Evolutionary conservation across 2,329 filamentous ascomycete species (phyloP).

Genomic region (Stachybotrys elegans): DNA sequence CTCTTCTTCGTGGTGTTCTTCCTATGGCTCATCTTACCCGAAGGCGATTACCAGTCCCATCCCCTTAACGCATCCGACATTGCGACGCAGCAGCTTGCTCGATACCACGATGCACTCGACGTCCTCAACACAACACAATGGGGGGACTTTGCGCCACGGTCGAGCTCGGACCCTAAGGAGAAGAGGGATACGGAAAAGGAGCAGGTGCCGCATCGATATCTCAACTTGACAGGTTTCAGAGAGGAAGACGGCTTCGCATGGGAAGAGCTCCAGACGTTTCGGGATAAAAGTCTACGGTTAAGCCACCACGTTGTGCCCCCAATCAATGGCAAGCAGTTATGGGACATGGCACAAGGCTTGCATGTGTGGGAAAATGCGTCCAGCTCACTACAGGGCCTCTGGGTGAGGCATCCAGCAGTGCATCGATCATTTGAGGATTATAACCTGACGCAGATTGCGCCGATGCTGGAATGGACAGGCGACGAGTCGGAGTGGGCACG

Average conservation of each 20-base stretch:
- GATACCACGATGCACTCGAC: constrained; percentile 46
- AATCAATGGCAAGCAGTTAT: constrained; percentile 34
- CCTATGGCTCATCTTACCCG: constrained; percentile 33
- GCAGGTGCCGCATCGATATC: constrained; percentile 29
- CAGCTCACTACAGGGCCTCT: constrained; percentile 70
- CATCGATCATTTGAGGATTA: constrained; percentile 41
- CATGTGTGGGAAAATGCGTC: constrained; percentile 73
- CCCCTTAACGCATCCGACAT: constrained; percentile 28
- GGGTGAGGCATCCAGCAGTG: constrained; percentile 52
- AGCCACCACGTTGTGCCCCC: constrained; percentile 46
- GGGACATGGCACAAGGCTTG: constrained; percentile 31
- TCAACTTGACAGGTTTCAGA: constrained; percentile 76
- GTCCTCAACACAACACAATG: constrained; percentile 52
- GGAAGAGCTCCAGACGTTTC: constrained; percentile 65
- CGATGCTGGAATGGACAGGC: constrained; percentile 60
- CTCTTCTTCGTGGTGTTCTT: not conserved
- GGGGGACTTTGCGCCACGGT: constrained; percentile 53
- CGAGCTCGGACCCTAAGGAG: constrained; percentile 17
- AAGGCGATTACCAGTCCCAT: constrained; percentile 26
- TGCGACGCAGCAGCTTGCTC: constrained; percentile 40
- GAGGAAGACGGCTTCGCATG: constrained; percentile 72
- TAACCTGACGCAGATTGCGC: constrained; percentile 62
- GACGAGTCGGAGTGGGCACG: constrained; percentile 60
- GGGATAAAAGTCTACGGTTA: constrained; percentile 58
- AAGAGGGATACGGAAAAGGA: constrained; percentile 9